Evolutionary conservation across 257 asterid species (phyloP), one percentile per base, ranked within the genome.

Genomic region (Perilla frutescens): DNA sequence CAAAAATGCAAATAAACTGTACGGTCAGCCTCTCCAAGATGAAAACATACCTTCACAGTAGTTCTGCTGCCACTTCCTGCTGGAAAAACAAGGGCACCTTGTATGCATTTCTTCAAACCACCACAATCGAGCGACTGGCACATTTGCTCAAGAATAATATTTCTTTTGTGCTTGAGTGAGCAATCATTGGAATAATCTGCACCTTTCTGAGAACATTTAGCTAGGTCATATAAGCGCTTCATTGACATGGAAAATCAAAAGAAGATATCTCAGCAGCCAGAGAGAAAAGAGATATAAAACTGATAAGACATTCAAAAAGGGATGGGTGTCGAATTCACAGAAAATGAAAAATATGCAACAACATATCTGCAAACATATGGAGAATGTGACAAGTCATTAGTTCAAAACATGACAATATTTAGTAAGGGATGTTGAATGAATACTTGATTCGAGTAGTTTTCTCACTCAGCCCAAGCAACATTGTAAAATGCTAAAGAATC

Each of bases 61-160:
- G 82, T 68, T 74, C 79, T 78, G 82, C 82, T 73, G 70, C 77
- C 72, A 64, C 70, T 86, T 80, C 84, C 93, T 54, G 83, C 65
- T 66, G 79, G 80, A 66, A 68, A 70, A 47, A 55, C 57, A 74
- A 87, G 81, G 56, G 85, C 87, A 37, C 71, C 79, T 72, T 63
- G 81, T 54, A 88, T 83, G 78, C 90, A 87, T 53, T 80, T 83
- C 56, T 67, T 69, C 79, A 88, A 68, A 59, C 87, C 89, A 77
- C 86, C 89, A 74, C 77, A 77, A 51, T 86, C 81, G 54, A 87
- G 70, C 14, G 91, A 80, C 66, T 77, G 85, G 77, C 69, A 74
- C 62, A 90, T 79, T 75, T 91, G 89, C 77, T 85, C 86, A 77
- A 93, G 85, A 71, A 87, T 80, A 85, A 80, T 53, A 79, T 76